A percentile compares a stretch with the other conserved stretches of the same genome.
phyloP scores from a whole-genome alignment of 768 basidiomycete species.

The Tricholomella constricta region DNA sequence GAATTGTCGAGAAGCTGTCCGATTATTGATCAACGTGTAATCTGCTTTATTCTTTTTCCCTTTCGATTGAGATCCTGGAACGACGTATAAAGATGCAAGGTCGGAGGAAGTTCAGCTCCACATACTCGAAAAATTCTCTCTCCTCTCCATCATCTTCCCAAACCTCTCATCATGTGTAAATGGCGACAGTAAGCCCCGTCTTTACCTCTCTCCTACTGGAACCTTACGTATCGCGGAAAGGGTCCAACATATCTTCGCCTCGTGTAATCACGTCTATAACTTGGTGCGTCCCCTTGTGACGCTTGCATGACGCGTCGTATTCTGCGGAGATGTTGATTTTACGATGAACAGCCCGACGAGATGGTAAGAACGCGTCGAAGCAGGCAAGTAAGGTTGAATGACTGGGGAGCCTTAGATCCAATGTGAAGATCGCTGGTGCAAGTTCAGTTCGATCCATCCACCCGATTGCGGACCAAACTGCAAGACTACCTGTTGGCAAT shows the following conservation, averaged over 20 bases:
- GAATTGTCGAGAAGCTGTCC: slow-evolving; percentile 16
- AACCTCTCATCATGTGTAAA: slow-evolving; percentile 56
- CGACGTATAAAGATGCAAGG: slow-evolving; percentile 14
- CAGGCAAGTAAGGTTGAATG: neutral
- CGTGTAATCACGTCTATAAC: slow-evolving; percentile 56
- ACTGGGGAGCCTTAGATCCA: slow-evolving; percentile 48
- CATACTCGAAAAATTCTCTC: slow-evolving; percentile 3
- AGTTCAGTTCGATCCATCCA: slow-evolving; percentile 69
- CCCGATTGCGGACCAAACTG: slow-evolving; percentile 60
- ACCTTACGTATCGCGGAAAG: slow-evolving; percentile 38
- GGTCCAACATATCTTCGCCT: slow-evolving; percentile 62
- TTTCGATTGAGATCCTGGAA: slow-evolving; percentile 6
- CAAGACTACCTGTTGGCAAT: slow-evolving; percentile 71
- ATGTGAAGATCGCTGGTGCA: slow-evolving; percentile 68
- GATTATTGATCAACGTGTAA: slow-evolving; percentile 17
- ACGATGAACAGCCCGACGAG: slow-evolving; percentile 53
- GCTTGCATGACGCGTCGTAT: neutral
- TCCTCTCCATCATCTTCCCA: slow-evolving; percentile 23
- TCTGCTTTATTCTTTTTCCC: slow-evolving; percentile 15
- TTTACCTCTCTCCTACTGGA: slow-evolving; percentile 14
- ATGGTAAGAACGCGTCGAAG: slow-evolving; percentile 41
- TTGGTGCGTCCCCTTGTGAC: slow-evolving; percentile 41
- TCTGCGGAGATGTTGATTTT: slow-evolving; percentile 7
- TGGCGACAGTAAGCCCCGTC: slow-evolving; percentile 60
- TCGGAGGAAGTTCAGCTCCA: slow-evolving; percentile 8